Base-by-base conservation (phyloP, 768 basidiomycete genomes). In the Collybia sp. region DNA sequence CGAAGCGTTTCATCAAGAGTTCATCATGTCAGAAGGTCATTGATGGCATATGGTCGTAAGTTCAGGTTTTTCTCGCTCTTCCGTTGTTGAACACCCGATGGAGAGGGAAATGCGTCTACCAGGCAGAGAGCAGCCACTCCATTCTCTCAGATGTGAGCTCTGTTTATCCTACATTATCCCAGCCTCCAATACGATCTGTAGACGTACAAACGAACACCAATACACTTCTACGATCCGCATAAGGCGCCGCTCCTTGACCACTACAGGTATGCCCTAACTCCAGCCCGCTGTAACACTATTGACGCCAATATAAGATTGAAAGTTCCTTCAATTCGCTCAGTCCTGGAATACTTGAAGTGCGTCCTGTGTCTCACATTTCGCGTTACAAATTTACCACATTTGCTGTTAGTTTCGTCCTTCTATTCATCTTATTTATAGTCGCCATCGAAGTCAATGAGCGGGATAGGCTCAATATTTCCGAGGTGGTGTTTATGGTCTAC, bases 151-250 rank as follows among this genome's bases (percentile, higher is more conserved):
- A 96, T 62, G 93, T 90, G 59, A 48, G 78, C 61, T 30, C 15
- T 25, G 10, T 10, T 9, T 13, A 19, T 13, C 18, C 38, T 6
- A 13, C 15, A 10, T 35, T 45, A 6, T 36, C 19, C 5, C 3
- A 34, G 1, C 18, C 35, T 16, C 17, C 34, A 47, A 39, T 16
- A 44, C 40, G 35, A 17, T 34, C 15, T 18, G 13, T 48, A 94
- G 93, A 93, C 89, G 19, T 97, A 97, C 65, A 96, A 96, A 70
- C 79, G 85, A 40, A 89, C 80, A 18, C 92, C 94, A 10, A 78
- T 96, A 30, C 90, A 93, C 61, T 87, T 95, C 55, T 96, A 97
- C 62, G 92, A 97, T 59, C 93, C 93, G 2, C 86, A 93, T 58
- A 90, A 83, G 60, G 93, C 93, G 0, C 91, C 93, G 13, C 63